Evolutionary conservation across 768 basidiomycete species (phyloP).

Genomic region (Dendrothele bispora): DNA sequence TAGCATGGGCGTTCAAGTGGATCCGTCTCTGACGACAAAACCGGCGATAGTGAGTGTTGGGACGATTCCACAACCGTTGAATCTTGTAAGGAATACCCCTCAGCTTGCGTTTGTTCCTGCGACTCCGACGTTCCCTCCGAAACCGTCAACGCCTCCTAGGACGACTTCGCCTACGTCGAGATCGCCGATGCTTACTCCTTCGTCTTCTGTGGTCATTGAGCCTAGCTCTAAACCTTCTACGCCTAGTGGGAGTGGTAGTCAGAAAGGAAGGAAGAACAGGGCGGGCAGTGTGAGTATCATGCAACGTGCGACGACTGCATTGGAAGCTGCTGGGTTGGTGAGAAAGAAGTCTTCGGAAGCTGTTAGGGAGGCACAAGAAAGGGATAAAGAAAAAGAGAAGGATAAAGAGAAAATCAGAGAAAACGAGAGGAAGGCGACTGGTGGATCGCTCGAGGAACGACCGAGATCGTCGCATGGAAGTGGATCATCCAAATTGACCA

Average conservation of each 20-base stretch:
- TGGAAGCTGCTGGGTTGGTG: slow-evolving; percentile 83
- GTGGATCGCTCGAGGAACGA: slow-evolving; percentile 49
- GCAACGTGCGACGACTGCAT: slow-evolving; percentile 90
- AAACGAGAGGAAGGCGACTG: slow-evolving; percentile 38
- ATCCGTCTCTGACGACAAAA: too few species aligned
- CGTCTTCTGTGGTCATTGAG: slow-evolving; percentile 43
- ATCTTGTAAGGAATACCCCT: slow-evolving; percentile 43
- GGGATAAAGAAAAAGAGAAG: slow-evolving; percentile 38
- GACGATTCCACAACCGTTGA: slow-evolving; percentile 38
- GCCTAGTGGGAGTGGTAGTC: slow-evolving; percentile 55
- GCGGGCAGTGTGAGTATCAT: slow-evolving; percentile 94
- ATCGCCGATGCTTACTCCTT: slow-evolving; percentile 60
- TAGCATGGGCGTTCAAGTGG: slow-evolving; percentile 19
- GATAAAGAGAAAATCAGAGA: slow-evolving; percentile 44
- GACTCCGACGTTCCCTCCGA: slow-evolving; percentile 58
- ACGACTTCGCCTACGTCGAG: slow-evolving; percentile 36
- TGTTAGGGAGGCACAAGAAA: slow-evolving; percentile 62
- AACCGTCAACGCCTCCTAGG: slow-evolving; percentile 55
- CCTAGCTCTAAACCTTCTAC: slow-evolving; percentile 63
- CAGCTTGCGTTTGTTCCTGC: slow-evolving; percentile 75
- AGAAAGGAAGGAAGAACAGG: slow-evolving; percentile 65
- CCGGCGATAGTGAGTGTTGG: slow-evolving; percentile 40
- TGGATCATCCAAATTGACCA: slow-evolving; percentile 61
- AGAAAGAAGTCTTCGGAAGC: slow-evolving; percentile 80
- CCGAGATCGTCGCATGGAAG: slow-evolving; percentile 67